Evolutionary conservation across 2,329 filamentous ascomycete species (phyloP).

Genomic region (Orbilia oligospora): DNA sequence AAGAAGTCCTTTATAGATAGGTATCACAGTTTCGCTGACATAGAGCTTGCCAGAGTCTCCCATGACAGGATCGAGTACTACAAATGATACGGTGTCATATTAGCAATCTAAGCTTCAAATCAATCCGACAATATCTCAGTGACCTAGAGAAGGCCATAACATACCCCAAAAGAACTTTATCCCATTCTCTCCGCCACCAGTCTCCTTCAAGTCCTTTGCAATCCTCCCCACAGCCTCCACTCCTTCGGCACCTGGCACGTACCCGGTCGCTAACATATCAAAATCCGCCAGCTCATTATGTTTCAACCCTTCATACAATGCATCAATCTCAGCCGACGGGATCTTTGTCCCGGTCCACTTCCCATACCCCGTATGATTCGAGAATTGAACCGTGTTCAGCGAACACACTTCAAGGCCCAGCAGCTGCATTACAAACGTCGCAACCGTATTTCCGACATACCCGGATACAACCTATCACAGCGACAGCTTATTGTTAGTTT

Average conservation of each 20-base stretch:
- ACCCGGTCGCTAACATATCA: slow-evolving; percentile 94
- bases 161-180: slow-evolving; percentile 85
- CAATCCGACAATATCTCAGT: neutral
- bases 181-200: slow-evolving; percentile 73
- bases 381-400: slow-evolving; percentile 97
- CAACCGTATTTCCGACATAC: slow-evolving; percentile 98
- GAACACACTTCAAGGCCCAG: slow-evolving; percentile 94
- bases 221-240: slow-evolving; percentile 89
- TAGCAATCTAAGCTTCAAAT: neutral
- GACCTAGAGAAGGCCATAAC: slow-evolving; percentile 60
- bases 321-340: slow-evolving; percentile 83
- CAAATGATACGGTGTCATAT: neutral
- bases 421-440: slow-evolving; percentile 92
- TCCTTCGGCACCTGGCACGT: slow-evolving; percentile 87
- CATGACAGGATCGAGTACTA: slow-evolving; percentile 96
- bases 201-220: slow-evolving; percentile 81
- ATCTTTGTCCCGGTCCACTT: slow-evolving; percentile 89
- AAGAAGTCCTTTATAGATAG: slow-evolving; percentile 86
- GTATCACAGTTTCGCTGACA: slow-evolving; percentile 90
- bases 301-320: slow-evolving; percentile 86
- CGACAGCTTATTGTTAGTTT: slow-evolving; percentile 20
- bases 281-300: slow-evolving; percentile 89
- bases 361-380: slow-evolving; percentile 94
- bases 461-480: slow-evolving; percentile 70
- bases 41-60: slow-evolving; percentile 94